phyloP scores from a whole-genome alignment of 2,329 filamentous ascomycete genomes.

The Dothiorella sarmentorum region DNA sequence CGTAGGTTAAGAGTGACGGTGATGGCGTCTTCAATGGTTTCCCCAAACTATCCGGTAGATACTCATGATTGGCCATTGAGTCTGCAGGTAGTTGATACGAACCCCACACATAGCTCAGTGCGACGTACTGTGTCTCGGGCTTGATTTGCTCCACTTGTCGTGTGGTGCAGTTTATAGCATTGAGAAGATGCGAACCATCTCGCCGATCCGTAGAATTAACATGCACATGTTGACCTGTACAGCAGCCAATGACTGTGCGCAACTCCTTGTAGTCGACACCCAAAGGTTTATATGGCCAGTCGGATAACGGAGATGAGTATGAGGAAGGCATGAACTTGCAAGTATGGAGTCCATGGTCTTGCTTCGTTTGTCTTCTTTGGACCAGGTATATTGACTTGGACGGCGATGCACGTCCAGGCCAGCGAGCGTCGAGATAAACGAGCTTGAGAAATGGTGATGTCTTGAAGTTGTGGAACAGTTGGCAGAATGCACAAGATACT shows the following conservation, averaged over 20 bases:
- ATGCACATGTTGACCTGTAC: background rate
- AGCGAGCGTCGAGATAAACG: no score
- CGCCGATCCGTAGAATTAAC: rapidly evolving
- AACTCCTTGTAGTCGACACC: background rate
- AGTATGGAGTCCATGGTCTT: no score
- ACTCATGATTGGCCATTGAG: no score
- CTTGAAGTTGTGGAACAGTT: no score
- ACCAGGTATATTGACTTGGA: no score
- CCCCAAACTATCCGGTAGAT: background rate
- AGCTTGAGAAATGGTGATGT: no score
- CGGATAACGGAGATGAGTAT: no score
- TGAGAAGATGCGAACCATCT: background rate
- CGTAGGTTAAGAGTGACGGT: background rate
- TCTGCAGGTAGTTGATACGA: no score
- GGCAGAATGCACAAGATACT: no score
- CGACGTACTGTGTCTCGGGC: background rate
- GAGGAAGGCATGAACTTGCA: background rate
- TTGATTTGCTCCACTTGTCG: background rate
- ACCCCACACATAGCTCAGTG: background rate
- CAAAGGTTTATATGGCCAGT: background rate
- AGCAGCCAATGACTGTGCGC: background rate
- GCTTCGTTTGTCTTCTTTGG: no score
- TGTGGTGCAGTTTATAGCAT: background rate
- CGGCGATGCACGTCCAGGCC: no score
- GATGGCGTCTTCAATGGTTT: background rate